Percentiles rank a stretch among this genome's conserved stretches.
phyloP scores from a whole-genome alignment of 176 grass and related monocot species.

The Echinochloa phyllopogon region DNA sequence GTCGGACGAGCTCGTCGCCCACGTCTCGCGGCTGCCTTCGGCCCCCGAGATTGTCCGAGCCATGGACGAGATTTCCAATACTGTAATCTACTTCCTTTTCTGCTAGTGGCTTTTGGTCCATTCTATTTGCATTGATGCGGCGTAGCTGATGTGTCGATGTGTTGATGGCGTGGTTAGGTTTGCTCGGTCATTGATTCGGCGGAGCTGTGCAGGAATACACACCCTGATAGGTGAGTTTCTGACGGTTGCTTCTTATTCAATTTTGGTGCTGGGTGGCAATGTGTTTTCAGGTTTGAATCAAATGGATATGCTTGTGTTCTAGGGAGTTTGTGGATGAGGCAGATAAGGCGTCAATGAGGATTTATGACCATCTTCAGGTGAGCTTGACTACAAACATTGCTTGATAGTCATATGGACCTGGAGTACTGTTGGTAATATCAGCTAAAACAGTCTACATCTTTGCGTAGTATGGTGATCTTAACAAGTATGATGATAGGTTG shows the following conservation, averaged over 20 bases:
- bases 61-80: slow-evolving; percentile 97
- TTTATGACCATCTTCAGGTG: slow-evolving; percentile 91
- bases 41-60: slow-evolving; percentile 66
- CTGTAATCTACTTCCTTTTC: slow-evolving; percentile 42
- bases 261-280: not conserved
- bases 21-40: slow-evolving; percentile 62
- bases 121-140: not conserved
- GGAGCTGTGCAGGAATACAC: slow-evolving; percentile 85
- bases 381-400: not conserved
- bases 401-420: not conserved
- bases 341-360: slow-evolving; percentile 86
- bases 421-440: not conserved
- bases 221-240: slow-evolving; percentile 70
- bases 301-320: slow-evolving; percentile 8
- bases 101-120: not conserved
- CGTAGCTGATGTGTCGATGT: not conserved
- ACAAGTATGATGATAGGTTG: not conserved
- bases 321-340: slow-evolving; percentile 93
- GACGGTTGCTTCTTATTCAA: not conserved
- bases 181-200: slow-evolving; percentile 92
- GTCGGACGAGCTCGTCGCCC: slow-evolving; percentile 73
- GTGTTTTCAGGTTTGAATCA: slow-evolving; percentile 26
- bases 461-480: not conserved
- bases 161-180: slow-evolving; percentile 56
- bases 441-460: not conserved